phyloP scores from a whole-genome alignment of 164 flowering plant genomes.

The Berberis thunbergii region DNA sequence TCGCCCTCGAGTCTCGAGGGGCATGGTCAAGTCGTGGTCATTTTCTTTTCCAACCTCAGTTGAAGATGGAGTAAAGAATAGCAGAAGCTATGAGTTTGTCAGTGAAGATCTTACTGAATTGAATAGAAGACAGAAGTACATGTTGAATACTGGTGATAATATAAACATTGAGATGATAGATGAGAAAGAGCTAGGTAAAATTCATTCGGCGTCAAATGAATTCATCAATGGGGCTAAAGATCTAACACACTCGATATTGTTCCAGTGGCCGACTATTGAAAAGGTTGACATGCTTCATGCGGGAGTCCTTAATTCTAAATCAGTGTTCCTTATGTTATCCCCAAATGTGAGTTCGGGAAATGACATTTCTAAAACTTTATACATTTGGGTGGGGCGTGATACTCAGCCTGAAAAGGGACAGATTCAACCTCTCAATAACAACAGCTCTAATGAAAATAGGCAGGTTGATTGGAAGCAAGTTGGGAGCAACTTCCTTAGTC shows the following conservation, averaged over 20 bases:
- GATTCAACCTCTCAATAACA: constrained; percentile 3
- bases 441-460: constrained; percentile 7
- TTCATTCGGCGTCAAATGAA: constrained; percentile 11
- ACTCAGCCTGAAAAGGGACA: constrained; percentile 11
- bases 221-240: constrained; percentile 3
- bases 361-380: constrained; percentile 17
- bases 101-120: constrained; percentile 13
- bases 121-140: constrained; percentile 15
- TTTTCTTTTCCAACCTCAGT: constrained; percentile 30
- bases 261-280: constrained; percentile 34
- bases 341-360: constrained; percentile 12
- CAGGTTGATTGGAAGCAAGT: constrained; percentile 19
- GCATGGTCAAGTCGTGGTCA: constrained; percentile 36
- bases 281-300: constrained; percentile 23
- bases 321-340: constrained; percentile 31
- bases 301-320: constrained; percentile 30
- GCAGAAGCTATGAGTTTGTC: constrained; percentile 9
- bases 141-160: constrained; percentile 5
- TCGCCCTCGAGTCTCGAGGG: constrained; percentile 23
- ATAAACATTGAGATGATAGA: constrained; percentile 8
- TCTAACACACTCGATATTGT: constrained; percentile 14
- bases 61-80: constrained; percentile 18
- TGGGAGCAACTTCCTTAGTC: constrained; percentile 26
- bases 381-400: constrained; percentile 40
- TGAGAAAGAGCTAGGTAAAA: constrained; percentile 7